Conservation (phyloP, 1,284 basidiomycete genomes). For the Trametes polyzona region DNA sequence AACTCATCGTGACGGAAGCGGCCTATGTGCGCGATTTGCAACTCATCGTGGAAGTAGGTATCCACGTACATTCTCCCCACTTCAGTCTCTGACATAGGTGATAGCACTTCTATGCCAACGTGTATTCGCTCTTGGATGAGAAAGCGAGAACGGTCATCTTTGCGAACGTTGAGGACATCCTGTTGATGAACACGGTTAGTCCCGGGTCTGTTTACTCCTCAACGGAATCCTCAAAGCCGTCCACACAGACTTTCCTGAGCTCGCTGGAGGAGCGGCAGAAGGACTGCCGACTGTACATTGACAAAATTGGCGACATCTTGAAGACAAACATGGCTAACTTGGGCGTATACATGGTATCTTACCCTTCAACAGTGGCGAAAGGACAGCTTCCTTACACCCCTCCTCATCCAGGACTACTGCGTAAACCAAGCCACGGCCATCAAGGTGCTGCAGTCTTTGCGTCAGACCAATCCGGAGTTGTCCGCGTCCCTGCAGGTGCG, state of each 20-base stretch:
- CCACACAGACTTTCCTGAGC: slow-evolving; percentile 74
- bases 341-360: slow-evolving; percentile 72
- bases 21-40: slow-evolving; percentile 91
- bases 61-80: not conserved
- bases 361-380: not conserved
- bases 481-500: slow-evolving; percentile 65
- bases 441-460: slow-evolving; percentile 76
- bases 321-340: slow-evolving; percentile 76
- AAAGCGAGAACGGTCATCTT: slow-evolving; percentile 88
- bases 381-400: not conserved
- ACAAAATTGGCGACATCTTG: slow-evolving; percentile 87
- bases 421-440: slow-evolving; percentile 86
- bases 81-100: not conserved
- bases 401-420: slow-evolving; percentile 77
- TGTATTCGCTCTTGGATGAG: slow-evolving; percentile 75
- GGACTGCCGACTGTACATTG: slow-evolving; percentile 87
- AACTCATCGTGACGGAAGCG: slow-evolving; percentile 87
- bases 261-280: slow-evolving; percentile 91
- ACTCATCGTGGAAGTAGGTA: slow-evolving; percentile 82
- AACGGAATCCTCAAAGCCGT: slow-evolving; percentile 4
- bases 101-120: slow-evolving; percentile 81
- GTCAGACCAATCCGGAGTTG: slow-evolving; percentile 70
- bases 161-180: slow-evolving; percentile 90
- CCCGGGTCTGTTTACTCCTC: not conserved
- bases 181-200: slow-evolving; percentile 83